phyloP scores from a whole-genome alignment of 352 stramenopile genomes.

The Peronosclerospora sorghi region DNA sequence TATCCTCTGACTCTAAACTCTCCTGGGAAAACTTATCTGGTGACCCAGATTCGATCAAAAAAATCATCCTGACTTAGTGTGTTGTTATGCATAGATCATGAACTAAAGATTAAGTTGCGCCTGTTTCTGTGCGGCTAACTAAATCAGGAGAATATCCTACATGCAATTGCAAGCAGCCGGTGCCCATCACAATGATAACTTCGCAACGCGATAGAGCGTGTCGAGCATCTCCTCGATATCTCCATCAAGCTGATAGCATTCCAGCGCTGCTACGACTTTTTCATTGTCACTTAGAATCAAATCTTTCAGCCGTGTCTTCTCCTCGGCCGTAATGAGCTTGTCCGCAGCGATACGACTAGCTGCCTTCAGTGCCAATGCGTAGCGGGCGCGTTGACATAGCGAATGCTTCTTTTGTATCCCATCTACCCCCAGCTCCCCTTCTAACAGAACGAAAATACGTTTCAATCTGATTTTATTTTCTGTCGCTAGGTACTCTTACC shows the following conservation, averaged over 20 bases:
- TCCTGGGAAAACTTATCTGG: too few species aligned
- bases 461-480: too few species aligned
- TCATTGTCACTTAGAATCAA: constrained; percentile 74
- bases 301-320: constrained; percentile 75
- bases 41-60: too few species aligned
- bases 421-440: constrained; percentile 52
- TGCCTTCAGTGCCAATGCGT: constrained; percentile 72
- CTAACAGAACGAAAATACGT: constrained; percentile 22
- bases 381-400: constrained; percentile 52
- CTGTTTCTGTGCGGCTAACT: too few species aligned
- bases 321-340: constrained; percentile 65
- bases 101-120: too few species aligned
- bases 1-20: too few species aligned
- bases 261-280: constrained; percentile 64
- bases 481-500: too few species aligned
- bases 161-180: too few species aligned
- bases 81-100: too few species aligned
- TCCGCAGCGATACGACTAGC: constrained; percentile 66
- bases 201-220: constrained; percentile 67
- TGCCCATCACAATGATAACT: constrained; percentile 24
- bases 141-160: too few species aligned
- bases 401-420: constrained; percentile 30
- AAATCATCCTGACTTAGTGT: too few species aligned
- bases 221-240: constrained; percentile 83
- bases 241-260: constrained; percentile 72